A percentile compares a stretch with the other conserved stretches of the same genome.
phyloP scores from a whole-genome alignment of 805 yeast species.

The Saturnispora gosingensis region DNA sequence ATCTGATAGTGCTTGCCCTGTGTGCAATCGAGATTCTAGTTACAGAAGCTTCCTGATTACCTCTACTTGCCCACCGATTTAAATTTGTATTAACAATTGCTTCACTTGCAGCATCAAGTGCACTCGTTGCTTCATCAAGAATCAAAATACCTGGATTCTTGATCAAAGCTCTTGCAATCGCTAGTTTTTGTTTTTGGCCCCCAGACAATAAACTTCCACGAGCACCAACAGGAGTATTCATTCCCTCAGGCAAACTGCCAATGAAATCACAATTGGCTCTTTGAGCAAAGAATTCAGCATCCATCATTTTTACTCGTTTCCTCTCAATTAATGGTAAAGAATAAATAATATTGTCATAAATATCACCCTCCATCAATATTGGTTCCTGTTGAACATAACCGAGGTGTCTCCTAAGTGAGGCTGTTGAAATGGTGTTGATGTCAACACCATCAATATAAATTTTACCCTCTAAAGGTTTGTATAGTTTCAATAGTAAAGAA shows the following conservation, averaged over 20 bases:
- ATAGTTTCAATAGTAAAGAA: conserved; percentile 69
- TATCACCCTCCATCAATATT: conserved; percentile 74
- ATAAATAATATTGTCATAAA: conserved; percentile 79
- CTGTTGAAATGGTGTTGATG: conserved; percentile 60
- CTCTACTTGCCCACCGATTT: conserved; percentile 36
- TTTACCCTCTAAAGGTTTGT: conserved; percentile 66
- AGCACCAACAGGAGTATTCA: conserved; percentile 79
- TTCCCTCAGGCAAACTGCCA: conserved; percentile 66
- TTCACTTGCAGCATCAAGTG: conserved; percentile 83
- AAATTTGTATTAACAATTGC: conserved; percentile 73
- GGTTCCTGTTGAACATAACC: conserved; percentile 96
- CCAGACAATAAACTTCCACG: conserved; percentile 59
- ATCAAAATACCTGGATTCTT: conserved; percentile 56
- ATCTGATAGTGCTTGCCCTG: conserved; percentile 76
- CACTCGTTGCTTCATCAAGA: conserved; percentile 84
- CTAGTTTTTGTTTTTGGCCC: conserved; percentile 71
- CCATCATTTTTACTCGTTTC: conserved; percentile 51
- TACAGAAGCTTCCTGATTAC: conserved; percentile 41
- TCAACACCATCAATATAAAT: conserved; percentile 60
- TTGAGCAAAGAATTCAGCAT: conserved; percentile 53
- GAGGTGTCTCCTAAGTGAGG: conserved; percentile 60
- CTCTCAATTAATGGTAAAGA: conserved; percentile 38
- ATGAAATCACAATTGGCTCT: conserved; percentile 76
- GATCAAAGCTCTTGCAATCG: conserved; percentile 65
- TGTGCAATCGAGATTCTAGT: conserved; percentile 87